Percentiles rank a stretch among this genome's conserved stretches.
Evolutionary conservation across 129 eudicot genomes (phyloP).

Genomic region (Centrapalus pauciflorus): DNA sequence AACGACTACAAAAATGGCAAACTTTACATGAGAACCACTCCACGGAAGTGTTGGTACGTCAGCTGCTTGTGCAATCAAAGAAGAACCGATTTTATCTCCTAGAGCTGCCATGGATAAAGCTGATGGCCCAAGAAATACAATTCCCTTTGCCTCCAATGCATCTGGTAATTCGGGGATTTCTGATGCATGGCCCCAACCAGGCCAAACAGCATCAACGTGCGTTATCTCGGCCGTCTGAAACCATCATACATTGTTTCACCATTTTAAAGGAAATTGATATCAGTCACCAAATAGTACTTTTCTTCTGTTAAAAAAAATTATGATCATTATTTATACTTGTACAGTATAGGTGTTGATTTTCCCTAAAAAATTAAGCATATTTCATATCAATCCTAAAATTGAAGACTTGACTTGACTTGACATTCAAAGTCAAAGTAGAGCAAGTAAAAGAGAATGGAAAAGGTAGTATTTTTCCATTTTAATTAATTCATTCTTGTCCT

Average conservation of each 20-base stretch:
- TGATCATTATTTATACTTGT: no score
- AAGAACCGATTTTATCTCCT: conserved; percentile 97
- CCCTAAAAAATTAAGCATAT: background rate
- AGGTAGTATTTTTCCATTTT: no score
- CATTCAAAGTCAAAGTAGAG: no score
- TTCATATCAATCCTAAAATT: background rate
- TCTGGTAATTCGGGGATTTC: conserved; percentile 97
- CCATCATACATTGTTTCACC: background rate
- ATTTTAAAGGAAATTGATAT: background rate
- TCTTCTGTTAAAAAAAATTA: background rate
- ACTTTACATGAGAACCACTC: conserved; percentile 96
- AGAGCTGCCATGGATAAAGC: conserved; percentile 88
- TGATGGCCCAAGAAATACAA: conserved; percentile 95
- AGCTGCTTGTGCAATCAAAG: conserved; percentile 97
- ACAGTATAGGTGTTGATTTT: background rate
- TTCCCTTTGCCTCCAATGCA: conserved; percentile 82
- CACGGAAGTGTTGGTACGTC: conserved; percentile 97
- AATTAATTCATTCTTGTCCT: no score
- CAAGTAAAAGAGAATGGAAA: no score
- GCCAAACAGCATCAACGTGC: conserved; percentile 99
- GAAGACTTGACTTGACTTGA: background rate
- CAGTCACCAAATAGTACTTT: background rate
- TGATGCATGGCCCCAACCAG: conserved; percentile 99
- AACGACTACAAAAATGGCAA: background rate
- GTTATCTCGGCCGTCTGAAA: conserved; percentile 89